Percentiles rank a stretch among this genome's conserved stretches.
Evolutionary conservation across 371 early-diverging fungal genomes (phyloP).

Genomic region (Apophysomyces elegans): DNA sequence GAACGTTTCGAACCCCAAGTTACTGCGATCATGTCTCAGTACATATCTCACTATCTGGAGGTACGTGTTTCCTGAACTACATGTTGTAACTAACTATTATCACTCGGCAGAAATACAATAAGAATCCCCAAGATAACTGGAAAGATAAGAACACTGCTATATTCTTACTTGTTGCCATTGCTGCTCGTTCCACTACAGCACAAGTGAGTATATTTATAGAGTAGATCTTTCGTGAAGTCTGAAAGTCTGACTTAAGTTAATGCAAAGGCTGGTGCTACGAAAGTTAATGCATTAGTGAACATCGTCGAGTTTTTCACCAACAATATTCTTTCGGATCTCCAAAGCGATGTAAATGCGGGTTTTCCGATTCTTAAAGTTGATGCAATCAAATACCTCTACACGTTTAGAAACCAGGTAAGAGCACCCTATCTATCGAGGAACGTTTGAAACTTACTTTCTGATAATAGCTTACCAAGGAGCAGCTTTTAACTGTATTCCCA

Average conservation of each 20-base stretch:
- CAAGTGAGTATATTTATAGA: conserved; percentile 37
- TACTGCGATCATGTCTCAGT: conserved; percentile 79
- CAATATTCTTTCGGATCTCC: conserved; percentile 84
- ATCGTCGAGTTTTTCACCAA: conserved; percentile 82
- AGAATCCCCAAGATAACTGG: conserved; percentile 83
- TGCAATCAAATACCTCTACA: conserved; percentile 90
- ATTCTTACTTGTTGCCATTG: conserved; percentile 88
- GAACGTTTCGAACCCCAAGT: conserved; percentile 85
- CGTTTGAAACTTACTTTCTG: conserved; percentile 6
- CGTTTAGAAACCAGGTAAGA: conserved; percentile 87
- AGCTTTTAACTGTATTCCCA: conserved; percentile 79
- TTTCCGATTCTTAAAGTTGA: conserved; percentile 92
- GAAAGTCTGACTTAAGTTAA: conserved; percentile 22
- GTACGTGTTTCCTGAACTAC: conserved; percentile 25
- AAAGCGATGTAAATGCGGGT: conserved; percentile 69
- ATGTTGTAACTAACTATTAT: background rate
- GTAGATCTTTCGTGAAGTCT: background rate
- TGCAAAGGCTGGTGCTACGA: conserved; percentile 74
- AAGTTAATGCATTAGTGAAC: conserved; percentile 78
- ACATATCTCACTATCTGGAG: conserved; percentile 75
- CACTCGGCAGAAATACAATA: conserved; percentile 61
- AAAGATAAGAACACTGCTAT: conserved; percentile 95
- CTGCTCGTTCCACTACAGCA: conserved; percentile 65
- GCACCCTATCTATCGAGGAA: background rate
- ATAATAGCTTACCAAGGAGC: conserved; percentile 70